These are phyloP conservation scores for Sclerotinia nivalis DNA, from an alignment of 2,329 filamentous ascomycete genomes.

Conservation along the genomic window DNA sequence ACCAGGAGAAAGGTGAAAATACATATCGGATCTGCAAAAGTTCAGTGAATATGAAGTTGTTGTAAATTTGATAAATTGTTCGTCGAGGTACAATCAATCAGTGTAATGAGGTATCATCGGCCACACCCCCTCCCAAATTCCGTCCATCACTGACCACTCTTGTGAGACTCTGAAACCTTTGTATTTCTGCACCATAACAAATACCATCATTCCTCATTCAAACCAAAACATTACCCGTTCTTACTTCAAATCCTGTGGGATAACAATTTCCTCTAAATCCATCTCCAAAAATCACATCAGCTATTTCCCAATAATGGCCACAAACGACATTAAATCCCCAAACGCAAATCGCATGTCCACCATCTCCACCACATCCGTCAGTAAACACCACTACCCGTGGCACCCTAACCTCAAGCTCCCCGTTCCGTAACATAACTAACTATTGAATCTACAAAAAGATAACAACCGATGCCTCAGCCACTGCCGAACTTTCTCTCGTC, in stretches of 20 bases:
- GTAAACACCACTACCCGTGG: conserved; percentile 10
- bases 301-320: conserved; percentile 23
- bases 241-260: background rate
- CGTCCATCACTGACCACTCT: conserved; percentile 11
- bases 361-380: conserved; percentile 30
- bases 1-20: background rate
- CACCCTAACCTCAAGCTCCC: conserved; percentile 17
- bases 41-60: background rate
- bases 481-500: conserved; percentile 48
- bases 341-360: conserved; percentile 29
- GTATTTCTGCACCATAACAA: background rate
- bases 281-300: background rate
- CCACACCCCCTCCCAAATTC: conserved; percentile 1
- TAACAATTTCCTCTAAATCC: background rate
- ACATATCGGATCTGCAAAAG: conserved; percentile 1
- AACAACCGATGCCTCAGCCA: conserved; percentile 35
- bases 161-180: conserved; percentile 1
- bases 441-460: conserved; percentile 25
- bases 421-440: background rate
- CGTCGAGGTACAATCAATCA: background rate
- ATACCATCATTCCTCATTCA: background rate
- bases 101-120: conserved; percentile 1
- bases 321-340: conserved; percentile 29
- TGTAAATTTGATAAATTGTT: background rate
- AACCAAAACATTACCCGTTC: background rate